Evolutionary conservation across 1,284 basidiomycete genomes (phyloP).

Genomic region (Rhodotorula sp.): DNA sequence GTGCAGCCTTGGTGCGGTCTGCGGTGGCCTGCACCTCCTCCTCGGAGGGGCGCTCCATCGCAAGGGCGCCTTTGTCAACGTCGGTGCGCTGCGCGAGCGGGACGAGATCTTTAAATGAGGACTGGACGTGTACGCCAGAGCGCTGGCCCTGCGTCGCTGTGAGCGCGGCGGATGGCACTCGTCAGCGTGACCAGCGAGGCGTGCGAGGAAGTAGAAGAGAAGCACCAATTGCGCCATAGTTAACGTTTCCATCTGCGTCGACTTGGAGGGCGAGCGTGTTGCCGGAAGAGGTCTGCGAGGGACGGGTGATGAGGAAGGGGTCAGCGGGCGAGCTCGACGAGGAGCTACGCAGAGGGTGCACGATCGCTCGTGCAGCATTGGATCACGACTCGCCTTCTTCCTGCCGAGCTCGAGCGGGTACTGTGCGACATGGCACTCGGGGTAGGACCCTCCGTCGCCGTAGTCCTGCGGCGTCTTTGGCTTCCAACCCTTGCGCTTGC

Average conservation of each 20-base stretch:
- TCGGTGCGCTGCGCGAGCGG: conserved; percentile 89
- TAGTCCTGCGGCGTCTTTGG: conserved; percentile 80
- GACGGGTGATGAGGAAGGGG: not conserved
- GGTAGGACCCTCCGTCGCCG: conserved; percentile 91
- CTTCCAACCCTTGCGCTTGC: conserved; percentile 82
- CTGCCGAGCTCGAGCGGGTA: conserved; percentile 94
- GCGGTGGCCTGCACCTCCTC: conserved; percentile 84
- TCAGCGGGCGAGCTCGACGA: not conserved
- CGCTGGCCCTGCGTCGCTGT: conserved; percentile 86
- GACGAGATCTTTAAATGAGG: conserved; percentile 95
- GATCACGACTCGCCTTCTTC: conserved; percentile 67
- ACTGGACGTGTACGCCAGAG: conserved; percentile 81
- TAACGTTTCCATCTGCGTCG: conserved; percentile 91
- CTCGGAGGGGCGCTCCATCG: conserved; percentile 88
- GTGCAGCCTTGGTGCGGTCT: conserved; percentile 83
- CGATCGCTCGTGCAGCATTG: not conserved
- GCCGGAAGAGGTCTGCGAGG: conserved; percentile 73
- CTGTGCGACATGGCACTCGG: conserved; percentile 96
- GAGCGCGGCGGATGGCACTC: not conserved
- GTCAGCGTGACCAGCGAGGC: not conserved
- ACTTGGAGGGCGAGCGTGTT: conserved; percentile 95
- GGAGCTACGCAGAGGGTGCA: not conserved
- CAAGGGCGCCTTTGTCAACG: conserved; percentile 67
- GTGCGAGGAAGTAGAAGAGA: no score
- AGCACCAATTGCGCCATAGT: conserved; percentile 67